Percentiles rank a stretch among this genome's conserved stretches.
These are phyloP conservation scores for Paecilomyces formosus DNA, from an alignment of 2,329 filamentous ascomycete species.

Conservation along the genomic window DNA sequence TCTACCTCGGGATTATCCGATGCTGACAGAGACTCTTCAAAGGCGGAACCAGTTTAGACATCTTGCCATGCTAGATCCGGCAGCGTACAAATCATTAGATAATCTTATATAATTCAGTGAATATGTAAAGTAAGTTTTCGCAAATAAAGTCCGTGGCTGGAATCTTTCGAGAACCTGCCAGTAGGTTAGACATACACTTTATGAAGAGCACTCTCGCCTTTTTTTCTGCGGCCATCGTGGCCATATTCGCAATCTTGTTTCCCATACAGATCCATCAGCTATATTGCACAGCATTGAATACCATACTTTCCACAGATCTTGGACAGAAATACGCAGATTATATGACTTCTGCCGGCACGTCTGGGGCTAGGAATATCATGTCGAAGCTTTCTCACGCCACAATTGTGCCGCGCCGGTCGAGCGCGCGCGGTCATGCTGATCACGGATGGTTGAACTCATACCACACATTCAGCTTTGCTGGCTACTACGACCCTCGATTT, in stretches of 20 bases:
- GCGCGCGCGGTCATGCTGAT: constrained; percentile 65
- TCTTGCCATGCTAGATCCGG: not conserved
- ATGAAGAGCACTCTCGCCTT: not conserved
- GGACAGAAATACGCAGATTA: not conserved
- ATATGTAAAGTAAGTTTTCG: not conserved
- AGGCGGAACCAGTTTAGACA: not conserved
- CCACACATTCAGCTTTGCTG: constrained; percentile 79
- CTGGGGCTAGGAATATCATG: constrained; percentile 41
- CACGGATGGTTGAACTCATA: constrained; percentile 85
- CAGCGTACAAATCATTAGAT: not conserved
- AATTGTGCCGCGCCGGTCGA: constrained; percentile 66
- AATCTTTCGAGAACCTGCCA: not conserved
- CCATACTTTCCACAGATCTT: not conserved
- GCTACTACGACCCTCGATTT: constrained; percentile 60
- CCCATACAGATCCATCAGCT: not conserved
- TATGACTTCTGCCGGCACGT: not conserved
- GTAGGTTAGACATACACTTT: not conserved
- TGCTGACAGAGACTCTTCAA: not conserved
- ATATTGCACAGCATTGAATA: not conserved
- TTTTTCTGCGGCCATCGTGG: not conserved
- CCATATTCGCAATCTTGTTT: not conserved
- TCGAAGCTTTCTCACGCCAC: constrained; percentile 61
- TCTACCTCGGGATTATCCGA: not conserved
- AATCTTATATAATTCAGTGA: not conserved
- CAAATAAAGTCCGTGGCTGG: not conserved